Base-by-base conservation (phyloP, 805 yeast species). In the Saturnispora kantuleensis region DNA sequence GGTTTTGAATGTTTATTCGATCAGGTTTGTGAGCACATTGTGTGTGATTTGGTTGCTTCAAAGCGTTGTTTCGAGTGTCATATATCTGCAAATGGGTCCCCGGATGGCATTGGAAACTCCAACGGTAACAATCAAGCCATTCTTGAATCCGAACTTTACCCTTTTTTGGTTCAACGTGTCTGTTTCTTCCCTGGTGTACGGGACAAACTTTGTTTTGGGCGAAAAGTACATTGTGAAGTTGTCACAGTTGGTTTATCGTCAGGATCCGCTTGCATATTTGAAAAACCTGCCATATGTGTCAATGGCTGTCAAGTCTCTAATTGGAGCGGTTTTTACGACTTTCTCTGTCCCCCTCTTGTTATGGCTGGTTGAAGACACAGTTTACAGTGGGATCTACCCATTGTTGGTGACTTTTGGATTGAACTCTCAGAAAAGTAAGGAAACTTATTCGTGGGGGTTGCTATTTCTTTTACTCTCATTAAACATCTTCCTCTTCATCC, bases 221-320 rank as follows among this genome's bases (percentile, higher is more conserved):
- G 82, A 79, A 56, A 65, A 76, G 49, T 79, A 78, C 57, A 68
- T 75, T 47, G 62, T 83, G 35, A 56, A 61, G 1, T 73, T 81
- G 58, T 54, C 60, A 38, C 66, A 66, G 46, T 74, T 75, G 8
- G 60, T 65, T 10, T 61, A 60, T 38, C 62, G 70, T 45, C 51
- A 56, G 3, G 67, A 63, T 11, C 80, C 79, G 2, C 60, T 68
- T 31, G 51, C 52, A 2, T 50, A 54, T 31, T 45, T 62, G 21
- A 53, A 50, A 36, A 36, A 41, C 0, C 16, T 47, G 12, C 40
- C 45, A 6, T 34, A 34, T 37, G 16, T 41, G 7, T 30, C 44
- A 31, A 52, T 18, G 60, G 60, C 32, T 37, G 60, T 13, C 56
- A 59, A 6, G 46, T 50, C 26, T 53, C 73, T 12, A 10, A 73